These are phyloP conservation scores for Castanea mollissima DNA, from an alignment of 306 rosid species.

Conservation along the genomic window DNA sequence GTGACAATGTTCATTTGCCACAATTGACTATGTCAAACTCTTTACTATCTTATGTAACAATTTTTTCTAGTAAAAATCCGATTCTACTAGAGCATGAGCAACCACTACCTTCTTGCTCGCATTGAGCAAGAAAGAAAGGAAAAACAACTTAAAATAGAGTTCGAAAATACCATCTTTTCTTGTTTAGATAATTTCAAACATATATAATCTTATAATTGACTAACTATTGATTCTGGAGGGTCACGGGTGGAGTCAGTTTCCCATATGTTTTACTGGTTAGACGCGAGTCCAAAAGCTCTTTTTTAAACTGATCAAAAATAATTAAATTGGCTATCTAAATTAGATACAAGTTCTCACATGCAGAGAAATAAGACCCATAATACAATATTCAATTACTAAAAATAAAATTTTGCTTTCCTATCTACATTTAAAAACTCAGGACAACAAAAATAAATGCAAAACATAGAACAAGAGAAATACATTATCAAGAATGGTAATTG, in stretches of 20 bases:
- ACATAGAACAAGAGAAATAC: too few relatives aligned
- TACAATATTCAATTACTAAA: background rate
- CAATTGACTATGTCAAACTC: background rate
- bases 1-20: background rate
- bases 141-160: background rate
- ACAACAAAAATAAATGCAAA: too few relatives aligned
- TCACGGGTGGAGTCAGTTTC: too few relatives aligned
- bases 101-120: background rate
- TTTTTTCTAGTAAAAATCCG: background rate
- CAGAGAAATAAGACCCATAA: background rate
- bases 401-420: too few relatives aligned
- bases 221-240: too few relatives aligned
- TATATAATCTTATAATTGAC: too few relatives aligned
- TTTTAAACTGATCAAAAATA: too few relatives aligned
- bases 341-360: background rate
- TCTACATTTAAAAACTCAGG: too few relatives aligned
- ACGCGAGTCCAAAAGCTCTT: too few relatives aligned
- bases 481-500: too few relatives aligned
- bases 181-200: too few relatives aligned
- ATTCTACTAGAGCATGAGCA: background rate
- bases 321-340: background rate
- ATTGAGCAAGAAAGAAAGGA: background rate
- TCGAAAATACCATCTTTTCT: background rate
- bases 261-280: too few relatives aligned
- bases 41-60: background rate